Base-by-base conservation (phyloP, 352 stramenopile species). In the Elongisporangium undulatum region DNA sequence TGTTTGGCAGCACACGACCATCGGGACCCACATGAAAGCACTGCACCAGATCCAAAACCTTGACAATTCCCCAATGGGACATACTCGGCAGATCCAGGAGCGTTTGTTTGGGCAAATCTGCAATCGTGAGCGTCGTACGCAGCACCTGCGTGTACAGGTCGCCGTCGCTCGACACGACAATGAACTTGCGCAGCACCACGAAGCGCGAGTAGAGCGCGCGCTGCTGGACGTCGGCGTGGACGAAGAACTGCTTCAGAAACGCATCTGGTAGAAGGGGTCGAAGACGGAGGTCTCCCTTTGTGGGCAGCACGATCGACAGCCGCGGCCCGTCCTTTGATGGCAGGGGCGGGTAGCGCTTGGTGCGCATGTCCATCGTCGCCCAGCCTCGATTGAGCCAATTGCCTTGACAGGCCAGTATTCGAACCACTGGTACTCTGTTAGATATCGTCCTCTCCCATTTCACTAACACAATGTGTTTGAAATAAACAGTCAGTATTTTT, bases 1-100 rank as follows among this genome's bases (percentile, higher is more conserved):
- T 68, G 22, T 69, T 71, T 10, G 71, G 72, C 8, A 67, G 26
- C 21, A 71, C 50, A 17, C 15, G 16, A 26, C 55, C 62, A 10
- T 58, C 34, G 0, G 48, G 13, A 2, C 38, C 55, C 48, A 63
- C 69, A 24, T 58, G 59, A 23, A 62, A 72, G 66, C 82, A 92
- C 58, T 86, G 77, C 56, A 84, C 82, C 49, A 90, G 70, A 61
- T 92, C 82, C 53, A 92, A 67, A 51, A 88, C 79, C 51, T 87
- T 87, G 29, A 87, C 57, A 20, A 90, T 64, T 56, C 87, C 80
- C 49, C 77, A 72, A 9, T 62, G 72, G 21, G 69, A 68, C 34
- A 89, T 70, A 15, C 59, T 65, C 19, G 82, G 82, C 67, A 90
- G 75, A 16, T 63, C 71, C 56, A 92, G 69, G 57, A 90, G 55